Base-by-base conservation (phyloP, 2,329 filamentous ascomycete species). In the Cladorrhinum sp. region DNA sequence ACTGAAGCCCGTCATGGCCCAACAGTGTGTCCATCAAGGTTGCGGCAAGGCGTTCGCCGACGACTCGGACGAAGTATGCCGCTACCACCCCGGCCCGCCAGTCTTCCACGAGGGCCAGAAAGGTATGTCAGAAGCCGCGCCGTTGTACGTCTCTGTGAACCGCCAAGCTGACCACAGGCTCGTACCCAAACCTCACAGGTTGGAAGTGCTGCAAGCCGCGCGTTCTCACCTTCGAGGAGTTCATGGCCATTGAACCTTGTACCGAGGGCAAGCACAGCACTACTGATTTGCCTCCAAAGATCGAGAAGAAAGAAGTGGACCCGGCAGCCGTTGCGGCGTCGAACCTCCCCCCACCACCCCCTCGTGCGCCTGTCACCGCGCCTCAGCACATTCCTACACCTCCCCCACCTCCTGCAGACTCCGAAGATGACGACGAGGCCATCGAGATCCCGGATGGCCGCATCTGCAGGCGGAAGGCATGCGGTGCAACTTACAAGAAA, bases 181-280 rank as follows among this genome's bases (percentile, higher is more conserved):
- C 20, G 24, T 48, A 12, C 36, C 16, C 36, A 3, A 51, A 22
- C 41, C 20, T 2, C 12, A 50, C 70, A 97, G 93, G 95, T 72
- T 98, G 95, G 93, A 96, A 96, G 80, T 99, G 95, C 81, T 99
- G 95, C 85, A 98, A 97, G 78, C 89, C 93, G 60, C 90, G 95
- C 71, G 92, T 98, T 69, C 82, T 99, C 69, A 97, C 92, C 62
- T 99, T 99, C 74, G 95, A 99, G 77, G 95, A 99, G 78, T 99
- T 99, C 81, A 91, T 99, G 76, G 76, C 81, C 62, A 98, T 99
- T 69, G 81, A 90, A 54, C 93, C 95, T 38, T 99, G 95, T 82
- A 96, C 95, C 24, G 90, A 88, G 12, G 95, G 95, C 71, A 93
- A 88, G 70, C 95, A 99, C 79, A 95, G 91, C 61, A 92, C 91